Conservation (phyloP, 108 stramenopile genomes). For the Stephanodiscus minutulus region DNA sequence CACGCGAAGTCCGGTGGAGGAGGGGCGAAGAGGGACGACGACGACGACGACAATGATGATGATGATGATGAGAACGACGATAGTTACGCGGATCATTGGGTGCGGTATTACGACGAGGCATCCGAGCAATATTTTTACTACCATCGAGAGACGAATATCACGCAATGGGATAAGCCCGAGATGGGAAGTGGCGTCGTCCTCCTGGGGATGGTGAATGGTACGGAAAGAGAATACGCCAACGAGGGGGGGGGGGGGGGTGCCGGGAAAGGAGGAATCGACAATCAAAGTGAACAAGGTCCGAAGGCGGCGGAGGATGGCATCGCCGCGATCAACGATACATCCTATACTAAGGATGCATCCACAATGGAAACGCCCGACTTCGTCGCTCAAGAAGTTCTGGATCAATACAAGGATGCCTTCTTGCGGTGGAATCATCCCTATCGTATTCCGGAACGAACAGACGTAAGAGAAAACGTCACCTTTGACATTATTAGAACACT, state of each 20-base stretch:
- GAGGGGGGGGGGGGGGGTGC: not conserved
- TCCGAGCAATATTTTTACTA: constrained; percentile 22
- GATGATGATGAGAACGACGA: too few relatives aligned
- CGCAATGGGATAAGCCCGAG: constrained; percentile 23
- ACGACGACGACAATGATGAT: not conserved
- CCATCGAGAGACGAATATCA: constrained; percentile 29
- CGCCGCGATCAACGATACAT: not conserved
- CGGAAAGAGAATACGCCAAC: constrained; percentile 10
- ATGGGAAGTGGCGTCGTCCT: constrained; percentile 15
- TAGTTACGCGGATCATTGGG: constrained; percentile 30
- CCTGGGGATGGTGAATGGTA: constrained; percentile 9
- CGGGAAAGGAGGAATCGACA: not conserved
- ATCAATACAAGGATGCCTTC: constrained; percentile 10
- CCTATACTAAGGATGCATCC: not conserved
- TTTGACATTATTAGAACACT: too few relatives aligned
- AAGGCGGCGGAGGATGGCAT: not conserved
- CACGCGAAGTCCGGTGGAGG: constrained; percentile 12
- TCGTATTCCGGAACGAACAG: constrained; percentile 13
- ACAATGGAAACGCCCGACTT: constrained; percentile 9
- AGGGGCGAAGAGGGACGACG: not conserved
- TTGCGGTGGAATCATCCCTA: constrained; percentile 29
- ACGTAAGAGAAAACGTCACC: not conserved
- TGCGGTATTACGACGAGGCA: constrained; percentile 26
- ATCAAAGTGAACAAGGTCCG: not conserved
- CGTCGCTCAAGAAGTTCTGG: constrained; percentile 3